Percentiles rank a stretch among this genome's conserved stretches.
Conservation (phyloP, 495 filamentous ascomycete genomes). For the Talaromyces ruber region DNA sequence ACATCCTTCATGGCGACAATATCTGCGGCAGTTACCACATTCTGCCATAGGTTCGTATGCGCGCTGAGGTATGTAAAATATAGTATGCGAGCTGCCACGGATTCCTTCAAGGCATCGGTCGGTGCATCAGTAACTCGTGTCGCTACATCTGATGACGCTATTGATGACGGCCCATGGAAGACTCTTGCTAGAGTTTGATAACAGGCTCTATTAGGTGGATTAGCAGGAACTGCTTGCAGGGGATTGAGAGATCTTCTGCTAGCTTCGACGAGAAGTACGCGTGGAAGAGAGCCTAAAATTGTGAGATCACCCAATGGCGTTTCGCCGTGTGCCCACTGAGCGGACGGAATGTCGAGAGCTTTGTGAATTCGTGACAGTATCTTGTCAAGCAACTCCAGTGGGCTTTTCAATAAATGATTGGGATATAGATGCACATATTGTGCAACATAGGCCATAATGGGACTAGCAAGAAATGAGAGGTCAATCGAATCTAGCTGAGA, state of each 20-base stretch:
- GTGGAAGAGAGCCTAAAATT: conserved; percentile 49
- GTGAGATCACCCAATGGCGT: conserved; percentile 45
- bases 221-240: conserved; percentile 39
- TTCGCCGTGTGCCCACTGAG: conserved; percentile 43
- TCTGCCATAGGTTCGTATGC: conserved; percentile 40
- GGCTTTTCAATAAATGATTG: conserved; percentile 42
- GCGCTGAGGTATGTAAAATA: conserved; percentile 47
- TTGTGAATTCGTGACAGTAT: conserved; percentile 38
- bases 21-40: conserved; percentile 45
- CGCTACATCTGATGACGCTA: conserved; percentile 20
- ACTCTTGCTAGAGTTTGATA: conserved; percentile 45
- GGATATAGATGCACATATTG: conserved; percentile 48
- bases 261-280: conserved; percentile 43
- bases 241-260: conserved; percentile 34
- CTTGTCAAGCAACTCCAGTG: conserved; percentile 24
- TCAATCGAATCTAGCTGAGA: conserved; percentile 43
- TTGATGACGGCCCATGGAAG: conserved; percentile 42
- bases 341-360: conserved; percentile 33
- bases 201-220: conserved; percentile 41
- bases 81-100: conserved; percentile 46
- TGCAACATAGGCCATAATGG: conserved; percentile 48
- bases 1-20: conserved; percentile 50
- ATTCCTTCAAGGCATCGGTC: conserved; percentile 35
- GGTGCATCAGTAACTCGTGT: conserved; percentile 26
- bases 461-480: conserved; percentile 40